These are phyloP conservation scores for Beauveria rudraprayagi DNA, from an alignment of 2,329 filamentous ascomycete genomes.

Conservation along the genomic window DNA sequence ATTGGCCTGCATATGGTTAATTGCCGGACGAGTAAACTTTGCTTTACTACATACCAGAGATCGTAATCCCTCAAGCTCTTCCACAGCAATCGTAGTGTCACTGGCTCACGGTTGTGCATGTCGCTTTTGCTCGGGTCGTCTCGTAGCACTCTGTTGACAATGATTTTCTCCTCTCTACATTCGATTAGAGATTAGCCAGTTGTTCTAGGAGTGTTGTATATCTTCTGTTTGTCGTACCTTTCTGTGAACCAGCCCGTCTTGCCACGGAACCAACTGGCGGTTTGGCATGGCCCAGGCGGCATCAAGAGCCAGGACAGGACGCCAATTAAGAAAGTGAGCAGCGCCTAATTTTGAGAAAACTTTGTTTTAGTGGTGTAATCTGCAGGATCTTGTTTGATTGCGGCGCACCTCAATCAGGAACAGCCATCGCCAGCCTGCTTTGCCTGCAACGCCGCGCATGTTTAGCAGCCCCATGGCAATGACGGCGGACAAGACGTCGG, in stretches of 20 bases:
- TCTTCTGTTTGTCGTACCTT: neutral
- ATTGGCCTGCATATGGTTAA: slow-evolving; percentile 26
- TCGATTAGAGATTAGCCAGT: neutral
- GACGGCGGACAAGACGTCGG: slow-evolving; percentile 37
- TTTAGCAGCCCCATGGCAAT: slow-evolving; percentile 30
- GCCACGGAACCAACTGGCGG: slow-evolving; percentile 44
- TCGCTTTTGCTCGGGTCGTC: slow-evolving; percentile 50
- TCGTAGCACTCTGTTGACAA: slow-evolving; percentile 48
- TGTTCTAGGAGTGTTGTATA: neutral
- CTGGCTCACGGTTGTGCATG: slow-evolving; percentile 50
- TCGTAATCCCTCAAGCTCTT: slow-evolving; percentile 45
- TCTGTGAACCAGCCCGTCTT: slow-evolving; percentile 26
- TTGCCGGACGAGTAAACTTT: neutral
- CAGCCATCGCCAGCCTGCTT: slow-evolving; percentile 41
- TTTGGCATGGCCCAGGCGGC: slow-evolving; percentile 30
- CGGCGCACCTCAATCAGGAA: slow-evolving; percentile 42
- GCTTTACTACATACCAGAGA: slow-evolving; percentile 31
- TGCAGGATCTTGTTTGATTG: neutral
- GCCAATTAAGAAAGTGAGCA: slow-evolving; percentile 23
- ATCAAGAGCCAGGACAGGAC: slow-evolving; percentile 18
- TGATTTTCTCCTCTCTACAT: slow-evolving; percentile 40
- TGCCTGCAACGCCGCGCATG: slow-evolving; percentile 30
- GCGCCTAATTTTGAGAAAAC: neutral
- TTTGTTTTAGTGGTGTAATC: neutral
- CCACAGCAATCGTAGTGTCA: slow-evolving; percentile 41